A percentile compares a stretch with the other conserved stretches of the same genome.
Evolutionary conservation across 1,284 basidiomycete species (phyloP).

Genomic region (Pholiota adiposa): DNA sequence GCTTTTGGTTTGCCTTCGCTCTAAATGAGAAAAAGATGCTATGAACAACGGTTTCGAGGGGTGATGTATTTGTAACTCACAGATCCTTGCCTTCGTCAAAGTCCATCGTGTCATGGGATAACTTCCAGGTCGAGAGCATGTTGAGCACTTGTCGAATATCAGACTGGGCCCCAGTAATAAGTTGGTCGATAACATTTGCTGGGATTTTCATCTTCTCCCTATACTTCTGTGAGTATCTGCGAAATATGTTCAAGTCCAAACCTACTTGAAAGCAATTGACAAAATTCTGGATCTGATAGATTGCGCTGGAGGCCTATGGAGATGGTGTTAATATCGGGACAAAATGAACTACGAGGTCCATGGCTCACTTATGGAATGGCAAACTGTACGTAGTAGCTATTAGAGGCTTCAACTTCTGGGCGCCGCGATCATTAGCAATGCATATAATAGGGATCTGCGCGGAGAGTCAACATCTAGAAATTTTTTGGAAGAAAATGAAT

Average conservation of each 20-base stretch:
- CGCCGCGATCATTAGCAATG: slow-evolving; percentile 91
- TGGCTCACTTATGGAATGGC: slow-evolving; percentile 72
- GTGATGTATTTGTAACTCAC: slow-evolving; percentile 53
- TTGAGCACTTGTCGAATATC: slow-evolving; percentile 97
- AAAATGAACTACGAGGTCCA: not conserved
- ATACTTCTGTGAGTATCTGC: slow-evolving; percentile 4
- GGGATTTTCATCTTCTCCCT: slow-evolving; percentile 94
- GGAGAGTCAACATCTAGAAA: not conserved
- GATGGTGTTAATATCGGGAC: slow-evolving; percentile 1
- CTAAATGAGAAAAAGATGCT: slow-evolving; percentile 45
- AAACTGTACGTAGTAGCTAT: slow-evolving; percentile 76
- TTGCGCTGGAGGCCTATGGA: slow-evolving; percentile 69
- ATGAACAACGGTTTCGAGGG: too few species aligned
- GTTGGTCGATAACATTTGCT: slow-evolving; percentile 90
- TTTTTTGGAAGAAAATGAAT: not conserved
- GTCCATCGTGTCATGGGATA: slow-evolving; percentile 77
- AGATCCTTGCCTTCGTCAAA: slow-evolving; percentile 91
- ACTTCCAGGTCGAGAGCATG: slow-evolving; percentile 97
- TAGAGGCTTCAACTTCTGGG: slow-evolving; percentile 92
- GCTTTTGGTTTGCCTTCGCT: slow-evolving; percentile 90
- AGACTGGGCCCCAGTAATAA: slow-evolving; percentile 87
- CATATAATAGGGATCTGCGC: slow-evolving; percentile 93
- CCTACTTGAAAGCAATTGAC: slow-evolving; percentile 87
- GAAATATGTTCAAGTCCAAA: slow-evolving; percentile 11
- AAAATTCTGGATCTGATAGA: slow-evolving; percentile 86